Evolutionary conservation across 2,329 filamentous ascomycete species (phyloP).

Genomic region (Aspergillus intermedius): DNA sequence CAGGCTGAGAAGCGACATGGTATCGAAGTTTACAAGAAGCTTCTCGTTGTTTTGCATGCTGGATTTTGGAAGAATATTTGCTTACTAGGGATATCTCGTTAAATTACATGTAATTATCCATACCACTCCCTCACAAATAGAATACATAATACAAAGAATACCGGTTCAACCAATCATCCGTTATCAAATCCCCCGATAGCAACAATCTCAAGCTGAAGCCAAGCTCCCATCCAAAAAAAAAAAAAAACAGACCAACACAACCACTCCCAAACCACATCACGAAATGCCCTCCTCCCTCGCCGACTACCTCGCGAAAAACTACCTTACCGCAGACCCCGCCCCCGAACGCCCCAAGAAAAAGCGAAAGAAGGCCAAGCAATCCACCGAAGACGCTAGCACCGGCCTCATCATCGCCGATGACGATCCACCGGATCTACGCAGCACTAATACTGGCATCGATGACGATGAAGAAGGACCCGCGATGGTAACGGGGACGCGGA

Average conservation of each 20-base stretch:
- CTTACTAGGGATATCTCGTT: too few species aligned
- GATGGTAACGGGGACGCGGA: slow-evolving; percentile 19
- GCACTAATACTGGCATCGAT: slow-evolving; percentile 21
- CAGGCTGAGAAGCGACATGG: too few species aligned
- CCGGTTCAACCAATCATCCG: too few species aligned
- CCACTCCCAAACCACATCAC: neutral
- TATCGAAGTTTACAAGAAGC: too few species aligned
- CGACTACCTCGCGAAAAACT: slow-evolving; percentile 84
- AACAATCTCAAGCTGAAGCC: neutral
- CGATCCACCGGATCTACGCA: slow-evolving; percentile 32
- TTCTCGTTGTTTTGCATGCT: too few species aligned
- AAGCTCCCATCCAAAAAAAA: neutral
- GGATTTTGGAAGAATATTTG: too few species aligned
- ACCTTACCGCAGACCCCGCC: slow-evolving; percentile 61
- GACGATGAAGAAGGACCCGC: slow-evolving; percentile 33
- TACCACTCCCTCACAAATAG: too few species aligned
- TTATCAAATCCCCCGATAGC: too few species aligned
- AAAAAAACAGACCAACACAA: neutral
- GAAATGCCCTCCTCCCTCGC: slow-evolving; percentile 56
- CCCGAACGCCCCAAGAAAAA: slow-evolving; percentile 49
- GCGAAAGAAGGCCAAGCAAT: slow-evolving; percentile 46
- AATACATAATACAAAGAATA: too few species aligned
- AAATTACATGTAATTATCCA: too few species aligned
- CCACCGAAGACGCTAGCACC: slow-evolving; percentile 38
- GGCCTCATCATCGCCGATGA: slow-evolving; percentile 38